Base-by-base conservation (phyloP, 2,329 filamentous ascomycete species). In the Incumbomyces lentus region DNA sequence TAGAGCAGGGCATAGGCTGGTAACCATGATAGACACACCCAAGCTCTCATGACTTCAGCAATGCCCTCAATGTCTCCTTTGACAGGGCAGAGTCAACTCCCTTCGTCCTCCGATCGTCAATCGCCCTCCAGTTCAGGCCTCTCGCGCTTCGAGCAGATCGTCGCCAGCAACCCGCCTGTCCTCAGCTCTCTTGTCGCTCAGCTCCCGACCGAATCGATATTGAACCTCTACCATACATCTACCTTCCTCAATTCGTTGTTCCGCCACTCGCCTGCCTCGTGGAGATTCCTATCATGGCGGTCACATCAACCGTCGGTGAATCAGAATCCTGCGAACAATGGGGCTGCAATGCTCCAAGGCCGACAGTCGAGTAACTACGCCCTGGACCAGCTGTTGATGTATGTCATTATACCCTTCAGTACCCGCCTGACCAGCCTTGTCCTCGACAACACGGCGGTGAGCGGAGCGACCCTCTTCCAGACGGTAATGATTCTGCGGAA, bases 381-480 rank as follows among this genome's bases (percentile, higher is more conserved):
- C 16, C 68, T 79, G 40, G 76, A 79, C 55, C 71, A 74, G 54
- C 64, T 79, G 37, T 64, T 79, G 49, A 71, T 74, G 61, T 70
- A 70, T 49, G 69, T 78, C 41, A 66, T 78, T 43, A 64, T 75
- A 11, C 75, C 76, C 16, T 74, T 76, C 57, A 77, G 74, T 41
- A 71, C 70, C 18, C 71, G 74, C 46, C 62, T 79, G 52, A 71
- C 65, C 53, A 78, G 70, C 51, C 62, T 80, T 50, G 75, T 78
- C 59, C 63, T 80, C 49, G 76, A 77, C 63, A 79, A 79, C 58
- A 80, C 76, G 7, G 73, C 75, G 10, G 75, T 79, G 19, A 75
- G 72, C 18, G 76, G 76, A 19, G 70, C 74, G 46, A 74, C 73
- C 35, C 66, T 80, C 39, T 72, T 73, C 7, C 70, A 68, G 32